Evolutionary conservation across 1,284 basidiomycete genomes (phyloP), one percentile per base, ranked within the genome.

Genomic region (Exobasidium cylindrosporum): DNA sequence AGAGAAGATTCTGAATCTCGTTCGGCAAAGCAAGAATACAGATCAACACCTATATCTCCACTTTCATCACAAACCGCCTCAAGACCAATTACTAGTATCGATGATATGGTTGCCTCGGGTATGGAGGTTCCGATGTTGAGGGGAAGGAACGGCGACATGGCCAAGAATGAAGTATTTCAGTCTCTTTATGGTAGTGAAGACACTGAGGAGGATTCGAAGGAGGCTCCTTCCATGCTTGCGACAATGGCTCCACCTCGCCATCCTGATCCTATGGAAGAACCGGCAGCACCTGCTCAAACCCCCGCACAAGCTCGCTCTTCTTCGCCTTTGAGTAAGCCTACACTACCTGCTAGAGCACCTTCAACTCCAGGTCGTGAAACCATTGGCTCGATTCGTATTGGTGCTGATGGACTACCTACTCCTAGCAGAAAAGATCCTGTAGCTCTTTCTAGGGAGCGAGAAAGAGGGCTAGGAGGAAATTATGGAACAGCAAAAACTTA

Each of bases 1-100:
- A 63, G 6, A n/a, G 28, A 65, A 67, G 45, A 65, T 61, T 24
- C 21, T 6, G 26, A 13, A 24, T 50, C 17, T 28, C 47, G 26
- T 14, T 13, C 47, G 26, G 13, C 21, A 5, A 50, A 13, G 21
- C 47, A 50, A 4, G 35, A 40, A 40, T 40, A 40, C 35, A 40
- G 35, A 40, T 13, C 26, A 4, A 23, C 28, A 56, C 21, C 50
- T 54, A 14, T 60, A 60, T 40, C 24, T 10, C 21, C 35, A 10
- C n/a, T n/a, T n/a, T 11, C 32, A 13, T 17, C 44, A 13, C 32
- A 46, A 11, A 4, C 54, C 3, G n/a, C 17, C 26, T 50, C 58
- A 64, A 31, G 67, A 70, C 54, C 54, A 55, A 35, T 28, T 14
- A 40, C 32, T 21, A 55, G 43, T 35, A 35, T 35, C 54, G 32